Percentiles rank a stretch among this genome's conserved stretches.
phyloP scores from a whole-genome alignment of 2,329 filamentous ascomycete genomes.

The Hysterium pulicare region DNA sequence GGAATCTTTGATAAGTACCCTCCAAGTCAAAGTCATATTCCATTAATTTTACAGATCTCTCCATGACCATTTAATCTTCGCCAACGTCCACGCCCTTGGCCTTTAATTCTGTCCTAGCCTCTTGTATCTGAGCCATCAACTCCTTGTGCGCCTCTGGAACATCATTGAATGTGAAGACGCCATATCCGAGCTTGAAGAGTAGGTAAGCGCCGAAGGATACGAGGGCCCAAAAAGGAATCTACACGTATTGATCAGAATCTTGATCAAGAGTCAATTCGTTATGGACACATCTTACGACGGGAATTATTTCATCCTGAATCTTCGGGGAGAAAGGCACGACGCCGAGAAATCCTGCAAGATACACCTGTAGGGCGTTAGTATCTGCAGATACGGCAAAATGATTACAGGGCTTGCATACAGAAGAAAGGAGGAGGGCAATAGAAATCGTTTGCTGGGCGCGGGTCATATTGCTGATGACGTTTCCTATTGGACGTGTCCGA shows the following conservation, averaged over 20 bases:
- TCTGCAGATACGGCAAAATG: constrained; percentile 11
- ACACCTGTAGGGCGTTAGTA: constrained; percentile 61
- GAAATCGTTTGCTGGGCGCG: constrained; percentile 91
- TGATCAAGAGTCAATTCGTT: background rate
- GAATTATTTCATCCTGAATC: constrained; percentile 81
- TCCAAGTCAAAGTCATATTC: background rate
- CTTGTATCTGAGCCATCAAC: constrained; percentile 77
- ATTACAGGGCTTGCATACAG: constrained; percentile 58
- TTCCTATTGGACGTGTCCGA: background rate
- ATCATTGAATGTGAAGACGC: constrained; percentile 95
- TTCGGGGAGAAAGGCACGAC: constrained; percentile 75
- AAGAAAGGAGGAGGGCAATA: constrained; percentile 79
- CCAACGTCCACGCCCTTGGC: constrained; percentile 75
- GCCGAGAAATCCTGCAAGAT: constrained; percentile 80
- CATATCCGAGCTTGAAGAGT: constrained; percentile 85
- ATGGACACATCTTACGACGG: constrained; percentile 80
- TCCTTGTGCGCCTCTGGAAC: constrained; percentile 87
- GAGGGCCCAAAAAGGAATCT: constrained; percentile 92
- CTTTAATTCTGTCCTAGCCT: constrained; percentile 71
- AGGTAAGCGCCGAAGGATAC: constrained; percentile 90
- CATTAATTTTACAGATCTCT: background rate
- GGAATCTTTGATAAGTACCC: background rate
- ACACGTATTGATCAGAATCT: constrained; percentile 5
- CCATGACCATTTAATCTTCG: constrained; percentile 39
- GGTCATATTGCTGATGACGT: constrained; percentile 68